A percentile compares a stretch with the other conserved stretches of the same genome.
phyloP scores from a whole-genome alignment of 257 asterid species.

The Solanum chilense region DNA sequence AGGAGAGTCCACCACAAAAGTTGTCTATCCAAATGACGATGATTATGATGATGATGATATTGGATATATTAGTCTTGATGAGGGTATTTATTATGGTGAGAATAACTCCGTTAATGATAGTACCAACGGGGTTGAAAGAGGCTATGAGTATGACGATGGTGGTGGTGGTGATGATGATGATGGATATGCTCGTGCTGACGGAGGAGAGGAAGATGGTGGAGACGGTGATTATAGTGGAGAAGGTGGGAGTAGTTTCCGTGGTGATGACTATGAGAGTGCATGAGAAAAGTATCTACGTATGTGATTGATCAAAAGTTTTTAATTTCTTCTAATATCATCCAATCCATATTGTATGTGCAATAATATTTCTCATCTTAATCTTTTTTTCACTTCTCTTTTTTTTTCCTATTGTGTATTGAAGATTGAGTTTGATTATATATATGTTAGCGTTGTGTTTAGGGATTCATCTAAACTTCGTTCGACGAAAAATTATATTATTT shows the following conservation, averaged over 20 bases:
- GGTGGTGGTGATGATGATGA: not conserved
- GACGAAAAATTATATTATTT: no score
- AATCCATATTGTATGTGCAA: not conserved
- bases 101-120: not conserved
- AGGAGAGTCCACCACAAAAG: not conserved
- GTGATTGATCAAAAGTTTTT: not conserved
- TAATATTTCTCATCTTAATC: not conserved
- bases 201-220: not conserved
- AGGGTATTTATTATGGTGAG: not conserved
- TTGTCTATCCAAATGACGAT: not conserved
- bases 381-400: no score
- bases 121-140: not conserved
- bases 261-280: not conserved
- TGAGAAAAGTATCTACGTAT: not conserved
- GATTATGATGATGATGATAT: not conserved
- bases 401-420: not conserved
- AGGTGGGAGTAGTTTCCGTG: not conserved
- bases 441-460: not conserved
- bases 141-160: not conserved
- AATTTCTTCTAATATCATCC: not conserved
- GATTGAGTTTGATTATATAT: not conserved
- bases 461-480: no score
- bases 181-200: not conserved
- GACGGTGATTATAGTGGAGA: not conserved
- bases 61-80: not conserved